Evolutionary conservation across 1,139 yeast genomes (phyloP), one percentile per base, ranked within the genome.

Genomic region (Spathaspora sp.): DNA sequence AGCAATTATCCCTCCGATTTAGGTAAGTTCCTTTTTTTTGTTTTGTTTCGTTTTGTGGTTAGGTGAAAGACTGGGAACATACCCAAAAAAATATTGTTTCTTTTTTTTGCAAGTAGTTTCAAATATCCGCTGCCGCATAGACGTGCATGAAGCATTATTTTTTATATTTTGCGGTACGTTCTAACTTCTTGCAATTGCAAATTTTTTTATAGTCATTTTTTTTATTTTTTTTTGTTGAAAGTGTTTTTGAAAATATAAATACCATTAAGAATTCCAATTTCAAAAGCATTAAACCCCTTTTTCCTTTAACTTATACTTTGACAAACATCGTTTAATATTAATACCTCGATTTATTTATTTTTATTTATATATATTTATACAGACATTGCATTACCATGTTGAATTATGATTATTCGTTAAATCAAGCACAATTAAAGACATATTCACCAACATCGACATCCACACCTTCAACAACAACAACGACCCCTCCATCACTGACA

Each of bases 341-440:
- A 20, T 4, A 20, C 11, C 11, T 39, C 10, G 11, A 5, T 25
- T 26, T 26, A 16, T 20, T 26, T 10, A 24, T 20, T 7, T 26
- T 27, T 23, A 29, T 39, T 27, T 13, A 39, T 39, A 17, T 11
- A 39, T 39, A 17, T 15, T 23, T 38, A 38, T 16, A 38, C 40
- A 38, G 11, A 38, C 26, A 41, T 26, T n/a, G 4, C 11, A 25
- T 25, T 4, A 39, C 16, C 20, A 45, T 45, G 47, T 36, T 46
- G 41, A 46, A 46, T 40, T 46, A 39, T 33, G 29, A 46, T 10
- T 46, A 46, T 20, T 46, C 49, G 2, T 43, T 46, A 24, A 33
- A 39, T 2, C 34, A 39, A 18, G 47, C 47, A 15, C 41, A 38
- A 23, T 16, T 9, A 13, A 42, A 31, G 3, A 16, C 41, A 20